A percentile compares a stretch with the other conserved stretches of the same genome.
phyloP scores from a whole-genome alignment of 306 rosid species.

The Trifolium pratense region DNA sequence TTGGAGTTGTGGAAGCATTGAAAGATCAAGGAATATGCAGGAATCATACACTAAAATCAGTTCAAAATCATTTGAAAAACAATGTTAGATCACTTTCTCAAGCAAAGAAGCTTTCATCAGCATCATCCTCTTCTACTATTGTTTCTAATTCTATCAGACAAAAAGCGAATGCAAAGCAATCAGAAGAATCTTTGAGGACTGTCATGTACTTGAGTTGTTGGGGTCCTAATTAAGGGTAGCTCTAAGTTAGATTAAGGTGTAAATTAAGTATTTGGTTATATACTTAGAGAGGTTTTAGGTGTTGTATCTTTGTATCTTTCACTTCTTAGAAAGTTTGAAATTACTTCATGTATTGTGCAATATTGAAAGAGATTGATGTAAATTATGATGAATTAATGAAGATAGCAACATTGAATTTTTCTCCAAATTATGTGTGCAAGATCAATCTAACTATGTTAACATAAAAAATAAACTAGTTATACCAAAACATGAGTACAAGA shows the following conservation, averaged over 20 bases:
- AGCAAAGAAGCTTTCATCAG: conserved; percentile 42
- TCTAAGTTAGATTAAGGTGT: no score
- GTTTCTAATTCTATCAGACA: conserved; percentile 39
- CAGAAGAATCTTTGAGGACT: conserved; percentile 67
- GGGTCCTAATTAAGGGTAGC: conserved; percentile 42
- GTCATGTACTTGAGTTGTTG: conserved; percentile 64
- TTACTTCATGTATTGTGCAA: background rate
- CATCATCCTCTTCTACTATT: conserved; percentile 49
- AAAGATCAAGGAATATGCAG: conserved; percentile 71
- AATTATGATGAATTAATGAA: background rate
- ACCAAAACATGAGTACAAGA: no score
- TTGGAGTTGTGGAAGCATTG: conserved; percentile 53
- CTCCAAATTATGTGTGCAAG: background rate
- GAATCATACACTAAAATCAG: conserved; percentile 48
- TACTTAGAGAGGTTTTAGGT: background rate
- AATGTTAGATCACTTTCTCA: conserved; percentile 46
- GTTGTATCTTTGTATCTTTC: background rate
- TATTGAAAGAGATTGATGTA: background rate
- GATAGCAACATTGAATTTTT: background rate
- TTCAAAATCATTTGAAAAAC: conserved; percentile 47
- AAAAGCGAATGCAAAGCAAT: conserved; percentile 42
- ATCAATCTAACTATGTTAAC: no score
- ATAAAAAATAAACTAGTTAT: no score
- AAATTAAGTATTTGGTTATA: background rate
- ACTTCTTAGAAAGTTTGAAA: background rate